These are phyloP conservation scores for Corylus americana DNA, from an alignment of 306 rosid genomes.

Conservation along the genomic window DNA sequence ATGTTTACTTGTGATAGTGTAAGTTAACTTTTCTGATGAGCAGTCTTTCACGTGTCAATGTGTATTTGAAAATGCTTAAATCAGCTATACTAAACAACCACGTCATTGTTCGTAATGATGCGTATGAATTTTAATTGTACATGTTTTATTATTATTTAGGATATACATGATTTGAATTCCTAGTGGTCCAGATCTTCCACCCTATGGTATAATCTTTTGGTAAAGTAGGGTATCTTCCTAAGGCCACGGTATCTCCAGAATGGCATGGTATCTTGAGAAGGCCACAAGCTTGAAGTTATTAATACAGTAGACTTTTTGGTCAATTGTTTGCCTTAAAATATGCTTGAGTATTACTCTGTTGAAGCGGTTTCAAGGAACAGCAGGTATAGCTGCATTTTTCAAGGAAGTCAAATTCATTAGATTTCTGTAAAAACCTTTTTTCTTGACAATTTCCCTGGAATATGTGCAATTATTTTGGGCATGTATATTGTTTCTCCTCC, in stretches of 20 bases:
- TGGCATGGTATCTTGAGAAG: no score
- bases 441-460: background rate
- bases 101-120: background rate
- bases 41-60: background rate
- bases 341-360: conserved; percentile 7
- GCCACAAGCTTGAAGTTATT: background rate
- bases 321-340: background rate
- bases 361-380: background rate
- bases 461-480: background rate
- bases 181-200: background rate
- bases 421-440: background rate
- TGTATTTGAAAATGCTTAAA: background rate
- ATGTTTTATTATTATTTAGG: background rate
- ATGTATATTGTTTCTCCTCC: background rate
- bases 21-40: background rate
- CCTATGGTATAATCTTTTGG: background rate
- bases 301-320: background rate
- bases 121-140: background rate
- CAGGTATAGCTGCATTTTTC: background rate
- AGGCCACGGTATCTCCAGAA: background rate
- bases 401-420: background rate
- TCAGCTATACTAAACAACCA: background rate
- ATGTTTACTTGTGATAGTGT: background rate
- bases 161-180: background rate
- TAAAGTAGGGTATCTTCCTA: background rate